phyloP scores from a whole-genome alignment of 768 basidiomycete species.

The Candolleomyces efflorescens region DNA sequence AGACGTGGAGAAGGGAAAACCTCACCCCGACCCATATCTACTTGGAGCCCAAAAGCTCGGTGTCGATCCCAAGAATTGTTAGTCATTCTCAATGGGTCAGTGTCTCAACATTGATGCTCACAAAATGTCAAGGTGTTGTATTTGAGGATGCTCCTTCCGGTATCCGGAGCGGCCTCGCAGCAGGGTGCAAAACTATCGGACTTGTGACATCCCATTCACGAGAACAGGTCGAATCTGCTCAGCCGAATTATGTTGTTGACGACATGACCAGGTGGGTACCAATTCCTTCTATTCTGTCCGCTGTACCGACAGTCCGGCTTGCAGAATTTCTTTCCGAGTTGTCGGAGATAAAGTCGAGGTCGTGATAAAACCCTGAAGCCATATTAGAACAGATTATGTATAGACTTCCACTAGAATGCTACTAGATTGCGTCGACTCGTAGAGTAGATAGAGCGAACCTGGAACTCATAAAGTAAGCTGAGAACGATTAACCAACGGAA shows the following conservation, averaged over 20 bases:
- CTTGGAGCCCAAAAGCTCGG: conserved; percentile 73
- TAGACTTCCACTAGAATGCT: conserved; percentile 3
- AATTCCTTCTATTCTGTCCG: not conserved
- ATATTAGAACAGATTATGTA: not conserved
- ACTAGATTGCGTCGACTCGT: conserved; percentile 1
- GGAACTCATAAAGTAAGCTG: conserved; percentile 1
- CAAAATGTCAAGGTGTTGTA: conserved; percentile 56
- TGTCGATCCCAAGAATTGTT: conserved; percentile 60
- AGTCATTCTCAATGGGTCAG: conserved; percentile 15
- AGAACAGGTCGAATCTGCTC: conserved; percentile 58
- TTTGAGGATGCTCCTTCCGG: conserved; percentile 92
- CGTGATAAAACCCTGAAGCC: conserved; percentile 4
- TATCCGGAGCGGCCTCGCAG: conserved; percentile 70
- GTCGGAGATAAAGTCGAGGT: conserved; percentile 11
- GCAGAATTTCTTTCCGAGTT: conserved; percentile 8
- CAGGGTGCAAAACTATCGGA: conserved; percentile 82
- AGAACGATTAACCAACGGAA: not conserved
- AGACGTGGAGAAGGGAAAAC: conserved; percentile 80
- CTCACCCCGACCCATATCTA: conserved; percentile 87
- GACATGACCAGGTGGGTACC: conserved; percentile 63
- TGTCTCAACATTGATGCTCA: not conserved
- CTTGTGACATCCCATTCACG: conserved; percentile 77
- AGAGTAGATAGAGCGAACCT: not conserved
- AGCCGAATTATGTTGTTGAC: conserved; percentile 65
- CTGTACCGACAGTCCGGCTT: not conserved